Conservation (phyloP, 2,329 filamentous ascomycete genomes). For the Chaetomium sp. region DNA sequence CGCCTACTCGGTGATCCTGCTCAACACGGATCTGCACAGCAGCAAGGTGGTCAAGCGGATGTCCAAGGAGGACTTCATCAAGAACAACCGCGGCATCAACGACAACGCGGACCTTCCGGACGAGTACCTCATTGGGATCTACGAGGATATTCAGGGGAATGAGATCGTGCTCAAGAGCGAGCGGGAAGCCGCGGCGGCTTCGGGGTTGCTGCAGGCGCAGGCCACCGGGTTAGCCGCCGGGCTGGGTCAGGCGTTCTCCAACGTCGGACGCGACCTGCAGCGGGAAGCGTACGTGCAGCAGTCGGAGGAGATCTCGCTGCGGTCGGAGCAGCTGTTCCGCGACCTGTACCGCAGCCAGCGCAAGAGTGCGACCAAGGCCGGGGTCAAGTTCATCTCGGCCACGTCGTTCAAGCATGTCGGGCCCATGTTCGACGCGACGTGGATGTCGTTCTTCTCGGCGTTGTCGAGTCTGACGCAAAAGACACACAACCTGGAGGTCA, state of each 20-base stretch:
- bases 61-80: constrained; percentile 97
- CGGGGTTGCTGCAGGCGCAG: constrained; percentile 56
- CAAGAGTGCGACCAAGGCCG: constrained; percentile 63
- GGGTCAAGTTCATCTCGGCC: constrained; percentile 78
- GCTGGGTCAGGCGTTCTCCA: constrained; percentile 83
- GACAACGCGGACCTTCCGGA: constrained; percentile 89
- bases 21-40: constrained; percentile 95
- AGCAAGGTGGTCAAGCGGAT: constrained; percentile 76
- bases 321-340: constrained; percentile 81
- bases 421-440: constrained; percentile 97
- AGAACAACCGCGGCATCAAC: constrained; percentile 98
- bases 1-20: constrained; percentile 90
- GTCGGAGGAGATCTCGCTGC: constrained; percentile 78
- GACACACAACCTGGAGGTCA: constrained; percentile 84
- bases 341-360: constrained; percentile 86
- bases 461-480: constrained; percentile 91
- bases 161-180: constrained; percentile 95
- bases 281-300: constrained; percentile 91
- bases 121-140: constrained; percentile 84
- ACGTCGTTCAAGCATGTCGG: constrained; percentile 93
- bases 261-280: constrained; percentile 84
- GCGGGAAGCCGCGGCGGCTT: constrained; percentile 77
- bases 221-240: constrained; percentile 68
- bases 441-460: constrained; percentile 98
- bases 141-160: constrained; percentile 82